These are phyloP conservation scores for Fistulifera pelliculosa DNA, from an alignment of 108 stramenopile genomes.

Conservation along the genomic window DNA sequence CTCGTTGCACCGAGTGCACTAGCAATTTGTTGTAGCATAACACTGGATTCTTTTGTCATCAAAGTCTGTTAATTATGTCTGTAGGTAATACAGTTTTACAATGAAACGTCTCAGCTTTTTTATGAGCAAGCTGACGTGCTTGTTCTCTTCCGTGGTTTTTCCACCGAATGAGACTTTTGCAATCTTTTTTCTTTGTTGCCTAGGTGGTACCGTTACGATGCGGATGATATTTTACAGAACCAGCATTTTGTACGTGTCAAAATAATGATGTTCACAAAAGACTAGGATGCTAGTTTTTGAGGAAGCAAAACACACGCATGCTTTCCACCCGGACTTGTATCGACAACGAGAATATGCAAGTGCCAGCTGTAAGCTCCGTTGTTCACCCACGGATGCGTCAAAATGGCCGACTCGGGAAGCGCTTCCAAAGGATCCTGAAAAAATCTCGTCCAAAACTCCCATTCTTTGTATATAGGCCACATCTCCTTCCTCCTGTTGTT, in stretches of 20 bases:
- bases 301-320: slow-evolving; percentile 69
- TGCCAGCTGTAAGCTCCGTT: slow-evolving; percentile 52
- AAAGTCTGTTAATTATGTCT: no score
- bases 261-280: no score
- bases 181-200: no score
- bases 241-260: no score
- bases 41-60: no score
- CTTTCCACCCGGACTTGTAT: slow-evolving; percentile 41
- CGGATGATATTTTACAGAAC: no score
- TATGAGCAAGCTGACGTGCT: no score
- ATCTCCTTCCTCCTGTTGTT: slow-evolving; percentile 5
- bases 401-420: slow-evolving; percentile 44
- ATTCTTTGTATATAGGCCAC: slow-evolving; percentile 17
- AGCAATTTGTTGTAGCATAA: slow-evolving; percentile 15
- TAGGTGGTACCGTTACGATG: no score
- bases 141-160: no score
- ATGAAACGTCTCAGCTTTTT: no score
- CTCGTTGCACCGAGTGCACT: slow-evolving; percentile 59
- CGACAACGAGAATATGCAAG: slow-evolving; percentile 56
- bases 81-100: no score
- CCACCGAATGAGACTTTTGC: no score
- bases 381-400: slow-evolving; percentile 14
- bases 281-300: neutral
- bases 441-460: slow-evolving; percentile 58
- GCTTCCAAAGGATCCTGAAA: slow-evolving; percentile 39